A percentile compares a stretch with the other conserved stretches of the same genome.
Conservation (phyloP, 352 stramenopile species). For the Pythium apleroticum region DNA sequence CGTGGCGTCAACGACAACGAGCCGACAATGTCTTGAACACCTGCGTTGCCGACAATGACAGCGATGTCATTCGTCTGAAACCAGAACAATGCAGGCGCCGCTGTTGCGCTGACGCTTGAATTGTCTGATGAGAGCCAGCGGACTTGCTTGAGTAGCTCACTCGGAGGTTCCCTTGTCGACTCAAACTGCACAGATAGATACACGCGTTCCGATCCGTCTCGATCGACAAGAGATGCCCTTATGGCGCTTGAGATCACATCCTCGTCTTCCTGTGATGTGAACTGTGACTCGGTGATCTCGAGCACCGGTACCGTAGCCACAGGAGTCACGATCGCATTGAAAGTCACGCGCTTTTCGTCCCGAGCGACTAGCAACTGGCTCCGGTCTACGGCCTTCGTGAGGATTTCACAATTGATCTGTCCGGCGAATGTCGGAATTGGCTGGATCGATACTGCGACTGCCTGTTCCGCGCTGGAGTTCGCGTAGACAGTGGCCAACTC, state of each 20-base stretch:
- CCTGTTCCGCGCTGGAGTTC: neutral
- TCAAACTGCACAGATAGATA: slow-evolving; percentile 35
- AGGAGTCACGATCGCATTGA: slow-evolving; percentile 25
- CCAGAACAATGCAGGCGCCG: slow-evolving; percentile 6
- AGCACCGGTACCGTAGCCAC: slow-evolving; percentile 31
- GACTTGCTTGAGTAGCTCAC: slow-evolving; percentile 24
- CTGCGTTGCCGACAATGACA: neutral
- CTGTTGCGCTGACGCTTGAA: neutral
- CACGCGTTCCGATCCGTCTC: slow-evolving; percentile 36
- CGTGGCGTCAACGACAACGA: slow-evolving; percentile 4
- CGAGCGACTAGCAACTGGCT: neutral
- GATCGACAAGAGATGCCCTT: slow-evolving; percentile 32
- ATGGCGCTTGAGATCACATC: slow-evolving; percentile 28
- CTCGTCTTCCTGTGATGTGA: slow-evolving; percentile 31
- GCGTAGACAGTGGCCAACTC: neutral
- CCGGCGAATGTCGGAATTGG: slow-evolving; percentile 6
- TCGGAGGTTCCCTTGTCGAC: slow-evolving; percentile 10
- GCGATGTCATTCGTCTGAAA: slow-evolving; percentile 15
- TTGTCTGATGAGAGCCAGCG: slow-evolving; percentile 3
- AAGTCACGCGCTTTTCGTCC: slow-evolving; percentile 3
- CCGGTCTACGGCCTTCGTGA: slow-evolving; percentile 8
- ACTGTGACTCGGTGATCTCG: slow-evolving; percentile 7
- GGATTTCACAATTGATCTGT: slow-evolving; percentile 4
- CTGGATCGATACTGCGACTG: neutral
- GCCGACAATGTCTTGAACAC: slow-evolving; percentile 11